Evolutionary conservation across 257 asterid species (phyloP), one percentile per base, ranked within the genome.

Genomic region (Solanum chiquidenum): DNA sequence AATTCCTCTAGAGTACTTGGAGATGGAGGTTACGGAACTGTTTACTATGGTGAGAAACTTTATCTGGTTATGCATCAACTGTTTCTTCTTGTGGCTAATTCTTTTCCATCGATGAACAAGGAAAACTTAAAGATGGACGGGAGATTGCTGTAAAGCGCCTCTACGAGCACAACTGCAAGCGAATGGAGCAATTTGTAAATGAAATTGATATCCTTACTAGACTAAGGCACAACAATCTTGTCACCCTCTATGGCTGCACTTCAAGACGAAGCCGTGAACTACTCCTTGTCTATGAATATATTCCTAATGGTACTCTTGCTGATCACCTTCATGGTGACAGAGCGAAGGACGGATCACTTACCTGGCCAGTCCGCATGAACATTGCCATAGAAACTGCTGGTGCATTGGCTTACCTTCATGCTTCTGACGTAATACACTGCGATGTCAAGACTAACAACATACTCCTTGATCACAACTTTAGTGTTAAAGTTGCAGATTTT

Each of bases 201-300:
- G 73, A 83, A 83, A 20, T 83, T 49, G 86, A 83, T 38, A 83
- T 83, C 20, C 89, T 83, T 25, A 88, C 87, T 58, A 42, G 86
- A 10, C 29, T 87, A 49, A 87, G 89, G 86, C 73, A 52, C 86
- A 46, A 12, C 2, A 83, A 83, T 83, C 86, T 83, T 13, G 86
- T 83, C 27, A 83, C 72, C 20, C 33, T 83, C 73, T 83, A 83
- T 4, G 86, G 86, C 10, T 83, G 86, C 18, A 46, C 86, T 11
- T 83, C 86, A 49, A 52, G 44, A 18, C 20, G 44, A 16, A 83
- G 86, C 29, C 86, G 73, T 11, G 42, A 27, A 27, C 86, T 55
- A 55, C 86, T 83, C 49, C 86, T 83, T 12, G 86, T 83, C 11
- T 83, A 83, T 21, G 86, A 83, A 83, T 83, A 83, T 23, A 83